Base-by-base conservation (phyloP, 2,329 filamentous ascomycete species). In the Paraphaeosphaeria sporulosa region DNA sequence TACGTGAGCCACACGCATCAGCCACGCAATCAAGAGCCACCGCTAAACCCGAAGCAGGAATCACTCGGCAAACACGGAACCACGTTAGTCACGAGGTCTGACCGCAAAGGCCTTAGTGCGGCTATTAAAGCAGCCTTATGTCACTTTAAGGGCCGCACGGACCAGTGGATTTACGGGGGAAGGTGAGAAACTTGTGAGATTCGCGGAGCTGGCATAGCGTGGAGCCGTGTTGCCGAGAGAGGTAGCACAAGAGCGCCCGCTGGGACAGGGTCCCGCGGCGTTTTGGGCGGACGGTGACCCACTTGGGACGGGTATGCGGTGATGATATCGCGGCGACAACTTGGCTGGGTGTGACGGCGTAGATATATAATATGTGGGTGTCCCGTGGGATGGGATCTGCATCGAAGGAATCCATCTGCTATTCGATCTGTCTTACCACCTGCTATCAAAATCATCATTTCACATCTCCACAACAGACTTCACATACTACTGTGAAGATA, bases 1-100 rank as follows among this genome's bases (percentile, higher is more conserved):
- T 9, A 34, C 32, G 47, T 32, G 17, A 50, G 47, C 47, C 47
- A 50, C 47, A 30, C 47, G 47, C 47, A 50, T 50, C 47, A 55
- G 52, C 52, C 52, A 55, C 42, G 52, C 52, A 55, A 54, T 54
- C 40, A 54, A 47, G 52, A 25, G 15, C 19, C 42, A 46, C 23
- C 42, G 42, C 52, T 25, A 36, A 15, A 25, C 27, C 52, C 3
- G 7, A n/a, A 19, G 2, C 5, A 36, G 36, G 4, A 13, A 19
- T 10, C n/a, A n/a, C 4, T 46, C 52, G 52, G 52, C 36, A 46
- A 4, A 36, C 2, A 38, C 52, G 52, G 52, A 36, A 36, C 27
- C 38, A 19, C 17, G 3, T n/a, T 23, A 42, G 42, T 55, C 52
- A 55, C 52, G 52, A 36, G 52, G 30, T 32, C 40, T 27, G 2